Evolutionary conservation across 129 eudicot genomes (phyloP).

Genomic region (Chrysanthemum seticuspe): DNA sequence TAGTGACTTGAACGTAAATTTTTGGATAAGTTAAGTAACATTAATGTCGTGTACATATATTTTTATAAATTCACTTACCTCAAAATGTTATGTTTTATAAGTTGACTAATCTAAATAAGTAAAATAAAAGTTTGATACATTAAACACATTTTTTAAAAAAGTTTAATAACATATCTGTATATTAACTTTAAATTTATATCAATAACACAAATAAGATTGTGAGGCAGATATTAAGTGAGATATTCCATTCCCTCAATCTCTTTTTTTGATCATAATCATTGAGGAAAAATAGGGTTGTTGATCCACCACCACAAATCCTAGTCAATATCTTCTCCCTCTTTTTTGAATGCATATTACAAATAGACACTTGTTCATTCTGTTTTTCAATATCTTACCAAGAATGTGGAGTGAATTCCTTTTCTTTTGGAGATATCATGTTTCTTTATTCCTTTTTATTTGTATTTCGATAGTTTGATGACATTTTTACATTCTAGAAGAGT

Average conservation of each 20-base stretch:
- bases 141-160: no score
- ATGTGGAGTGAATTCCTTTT: conserved; percentile 8
- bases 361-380: conserved; percentile 22
- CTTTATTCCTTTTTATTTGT: no score
- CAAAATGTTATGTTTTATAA: no score
- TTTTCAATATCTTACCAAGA: conserved; percentile 24
- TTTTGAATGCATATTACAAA: conserved; percentile 30
- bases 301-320: conserved; percentile 30
- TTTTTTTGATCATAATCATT: conserved; percentile 17
- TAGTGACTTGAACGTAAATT: neutral
- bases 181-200: no score
- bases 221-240: conserved; percentile 19
- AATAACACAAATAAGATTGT: neutral
- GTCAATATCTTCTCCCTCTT: conserved; percentile 23
- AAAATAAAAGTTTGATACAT: no score
- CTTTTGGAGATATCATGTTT: neutral
- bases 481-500: no score
- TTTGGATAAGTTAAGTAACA: no score
- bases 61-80: no score
- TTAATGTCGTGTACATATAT: no score
- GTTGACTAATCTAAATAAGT: no score
- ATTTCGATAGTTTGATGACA: no score
- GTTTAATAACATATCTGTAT: no score
- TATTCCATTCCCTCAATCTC: conserved; percentile 12
- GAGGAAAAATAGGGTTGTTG: conserved; percentile 18